These are phyloP conservation scores for Hanseniaspora sp. DNA, from an alignment of 1,139 yeast species.

Conservation along the genomic window DNA sequence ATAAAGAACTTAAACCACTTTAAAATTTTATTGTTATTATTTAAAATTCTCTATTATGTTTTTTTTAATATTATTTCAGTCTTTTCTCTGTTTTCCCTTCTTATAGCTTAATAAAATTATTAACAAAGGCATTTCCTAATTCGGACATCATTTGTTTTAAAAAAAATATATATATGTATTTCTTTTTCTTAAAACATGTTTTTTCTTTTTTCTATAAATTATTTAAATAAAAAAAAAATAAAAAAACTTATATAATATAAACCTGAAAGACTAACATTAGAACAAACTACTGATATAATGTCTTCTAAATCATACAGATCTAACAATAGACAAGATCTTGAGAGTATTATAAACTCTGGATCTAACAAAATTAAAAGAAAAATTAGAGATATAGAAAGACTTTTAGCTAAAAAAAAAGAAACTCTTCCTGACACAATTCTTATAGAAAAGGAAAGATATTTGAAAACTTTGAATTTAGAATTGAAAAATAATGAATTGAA, in stretches of 20 bases:
- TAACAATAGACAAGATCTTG: constrained; percentile 28
- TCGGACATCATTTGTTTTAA: neutral
- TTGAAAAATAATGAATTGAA: constrained; percentile 43
- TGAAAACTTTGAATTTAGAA: constrained; percentile 61
- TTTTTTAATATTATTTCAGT: no score
- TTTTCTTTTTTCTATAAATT: no score
- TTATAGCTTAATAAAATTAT: no score
- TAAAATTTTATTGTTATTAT: no score
- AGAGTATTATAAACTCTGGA: constrained; percentile 31
- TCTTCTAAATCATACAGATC: constrained; percentile 17
- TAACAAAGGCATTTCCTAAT: neutral
- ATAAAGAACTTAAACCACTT: no score
- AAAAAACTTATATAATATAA: neutral
- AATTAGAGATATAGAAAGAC: constrained; percentile 73
- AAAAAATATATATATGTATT: neutral
- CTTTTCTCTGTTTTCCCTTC: no score
- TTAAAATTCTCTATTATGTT: no score
- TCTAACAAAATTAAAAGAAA: constrained; percentile 57
- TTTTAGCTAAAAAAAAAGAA: constrained; percentile 43
- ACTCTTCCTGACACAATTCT: constrained; percentile 64
- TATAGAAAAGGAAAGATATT: constrained; percentile 75
- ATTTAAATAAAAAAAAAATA: no score
- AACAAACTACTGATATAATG: neutral
- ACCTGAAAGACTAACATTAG: neutral
- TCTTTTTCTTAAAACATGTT: neutral